These are phyloP conservation scores for Magnolia sinica DNA, from an alignment of 164 flowering plant species.

Conservation along the genomic window DNA sequence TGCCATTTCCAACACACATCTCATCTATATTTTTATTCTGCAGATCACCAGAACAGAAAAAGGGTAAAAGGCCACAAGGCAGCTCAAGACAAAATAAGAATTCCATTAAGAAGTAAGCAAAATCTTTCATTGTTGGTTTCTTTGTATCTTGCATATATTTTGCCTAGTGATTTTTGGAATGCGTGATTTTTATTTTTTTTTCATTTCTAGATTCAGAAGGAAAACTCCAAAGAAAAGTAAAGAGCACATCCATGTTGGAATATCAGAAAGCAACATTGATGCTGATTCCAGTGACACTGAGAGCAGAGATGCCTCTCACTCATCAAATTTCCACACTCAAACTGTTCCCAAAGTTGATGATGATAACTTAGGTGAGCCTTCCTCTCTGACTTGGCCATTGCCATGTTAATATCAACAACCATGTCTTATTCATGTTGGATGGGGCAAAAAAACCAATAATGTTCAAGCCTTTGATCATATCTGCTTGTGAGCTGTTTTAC, in stretches of 20 bases:
- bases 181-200: conserved; percentile 5
- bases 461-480: background rate
- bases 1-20: background rate
- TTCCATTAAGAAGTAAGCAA: conserved; percentile 46
- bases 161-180: conserved; percentile 1
- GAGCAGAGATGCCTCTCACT: conserved; percentile 26
- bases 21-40: conserved; percentile 6
- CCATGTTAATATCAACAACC: too few species aligned
- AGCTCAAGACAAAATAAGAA: conserved; percentile 30
- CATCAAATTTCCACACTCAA: conserved; percentile 26
- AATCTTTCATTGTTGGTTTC: background rate
- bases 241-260: conserved; percentile 22
- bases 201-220: conserved; percentile 32
- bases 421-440: background rate
- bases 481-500: background rate
- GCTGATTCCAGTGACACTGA: conserved; percentile 24
- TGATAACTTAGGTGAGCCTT: conserved; percentile 29
- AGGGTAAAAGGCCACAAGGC: conserved; percentile 17
- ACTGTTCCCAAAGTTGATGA: conserved; percentile 25
- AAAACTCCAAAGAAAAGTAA: conserved; percentile 50
- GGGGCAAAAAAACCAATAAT: background rate
- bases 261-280: conserved; percentile 18
- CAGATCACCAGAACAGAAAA: conserved; percentile 45
- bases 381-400: too few species aligned
- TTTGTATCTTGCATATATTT: background rate